These are phyloP conservation scores for Salix caprea DNA, from an alignment of 345 rosid species.

Conservation along the genomic window DNA sequence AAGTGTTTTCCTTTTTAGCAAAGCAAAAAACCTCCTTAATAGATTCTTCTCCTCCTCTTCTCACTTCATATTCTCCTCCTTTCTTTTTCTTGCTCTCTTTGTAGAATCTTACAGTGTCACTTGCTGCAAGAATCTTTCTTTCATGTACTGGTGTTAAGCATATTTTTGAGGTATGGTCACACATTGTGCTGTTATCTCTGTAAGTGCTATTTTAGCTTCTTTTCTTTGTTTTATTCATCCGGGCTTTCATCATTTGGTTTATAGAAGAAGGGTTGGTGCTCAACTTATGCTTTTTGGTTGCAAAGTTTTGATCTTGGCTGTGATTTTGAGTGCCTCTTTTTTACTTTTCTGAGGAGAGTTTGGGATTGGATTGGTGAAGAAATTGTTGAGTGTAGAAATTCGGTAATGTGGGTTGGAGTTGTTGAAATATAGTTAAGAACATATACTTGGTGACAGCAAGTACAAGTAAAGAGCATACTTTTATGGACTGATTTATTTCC, in stretches of 20 bases:
- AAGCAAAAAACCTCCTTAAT: constrained; percentile 5
- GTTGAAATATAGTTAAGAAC: background rate
- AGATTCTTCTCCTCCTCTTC: background rate
- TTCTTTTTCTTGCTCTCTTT: constrained; percentile 1
- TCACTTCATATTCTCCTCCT: no score
- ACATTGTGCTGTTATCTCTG: constrained; percentile 5
- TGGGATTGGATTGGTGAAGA: background rate
- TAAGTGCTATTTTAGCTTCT: constrained; percentile 8
- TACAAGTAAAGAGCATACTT: background rate
- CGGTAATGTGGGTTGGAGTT: background rate
- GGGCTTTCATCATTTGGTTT: background rate
- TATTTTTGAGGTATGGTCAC: background rate
- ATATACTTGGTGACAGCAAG: background rate
- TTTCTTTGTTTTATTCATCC: constrained; percentile 1
- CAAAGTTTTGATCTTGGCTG: background rate
- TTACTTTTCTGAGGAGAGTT: background rate
- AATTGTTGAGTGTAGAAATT: background rate
- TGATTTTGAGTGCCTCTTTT: background rate
- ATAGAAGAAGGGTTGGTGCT: background rate
- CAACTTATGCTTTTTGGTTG: background rate
- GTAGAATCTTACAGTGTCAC: background rate
- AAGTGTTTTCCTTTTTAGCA: constrained; percentile 4
- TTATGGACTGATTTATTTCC: background rate
- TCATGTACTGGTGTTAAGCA: background rate
- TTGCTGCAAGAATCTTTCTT: background rate